Base-by-base conservation (phyloP, 2,329 filamentous ascomycete genomes). In the Pyrenophora seminiperda region DNA sequence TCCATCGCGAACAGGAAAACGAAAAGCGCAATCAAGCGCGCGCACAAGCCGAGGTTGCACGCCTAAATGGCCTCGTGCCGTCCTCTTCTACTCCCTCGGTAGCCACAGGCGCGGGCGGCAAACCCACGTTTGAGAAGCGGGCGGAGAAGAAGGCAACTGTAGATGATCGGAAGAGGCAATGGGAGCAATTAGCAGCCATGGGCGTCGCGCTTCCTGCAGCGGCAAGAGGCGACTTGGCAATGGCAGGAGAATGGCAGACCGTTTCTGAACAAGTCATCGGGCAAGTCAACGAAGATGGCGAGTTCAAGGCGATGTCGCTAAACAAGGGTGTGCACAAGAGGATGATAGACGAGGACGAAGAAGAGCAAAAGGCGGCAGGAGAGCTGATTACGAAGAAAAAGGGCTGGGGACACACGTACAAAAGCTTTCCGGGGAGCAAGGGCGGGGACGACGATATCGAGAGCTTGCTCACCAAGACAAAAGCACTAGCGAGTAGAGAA, bases 181-280 rank as follows among this genome's bases (percentile, higher is more conserved):
- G 95, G 65, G 87, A 91, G 56, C 91, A 97, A 73, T 79, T 99
- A 9, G 91, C 88, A 4, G 89, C 88, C 29, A 82, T 99, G 80
- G 94, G 94, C 0, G 85, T 99, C 40, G 84, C 85, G 38, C 83
- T 97, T 45, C 94, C 94, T 0, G 86, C 90, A 36, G 86, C 89
- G 58, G 85, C 90, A 48, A 81, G 90, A 51, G 80, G 82, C 2
- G 90, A 94, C 52, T 85, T 97, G 83, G 91, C 92, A 4, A 85
- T 97, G 77, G 86, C 88, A 3, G 91, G 94, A 24, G 89, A 96
- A 44, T 99, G 93, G 93, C 85, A 90, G 50, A 84, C 82, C 5
- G 83, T 90, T 32, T 62, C 60, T 80, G 84, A 36, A 79, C 50
- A 62, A 34, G 61, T 78, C 11, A 77, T 70, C 9, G 71, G 72